These are phyloP conservation scores for Auricularia sp. DNA, from an alignment of 768 basidiomycete genomes.

Conservation along the genomic window DNA sequence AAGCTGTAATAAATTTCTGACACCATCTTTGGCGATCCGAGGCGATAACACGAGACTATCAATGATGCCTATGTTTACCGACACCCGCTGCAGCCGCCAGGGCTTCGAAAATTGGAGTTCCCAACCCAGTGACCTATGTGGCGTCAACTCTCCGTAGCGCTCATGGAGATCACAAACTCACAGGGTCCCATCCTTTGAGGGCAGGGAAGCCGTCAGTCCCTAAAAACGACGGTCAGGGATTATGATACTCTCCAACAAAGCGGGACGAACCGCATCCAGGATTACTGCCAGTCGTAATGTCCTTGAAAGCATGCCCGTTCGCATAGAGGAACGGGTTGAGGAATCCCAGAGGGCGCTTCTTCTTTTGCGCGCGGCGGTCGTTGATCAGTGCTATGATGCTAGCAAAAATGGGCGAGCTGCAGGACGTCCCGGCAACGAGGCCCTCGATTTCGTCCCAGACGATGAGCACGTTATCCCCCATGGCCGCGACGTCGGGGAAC, in stretches of 20 bases:
- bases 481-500: slow-evolving; percentile 14
- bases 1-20: too few relatives aligned
- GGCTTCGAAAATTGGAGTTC: slow-evolving; percentile 49
- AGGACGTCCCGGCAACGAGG: slow-evolving; percentile 9
- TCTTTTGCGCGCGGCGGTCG: slow-evolving; percentile 12
- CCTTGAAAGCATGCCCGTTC: slow-evolving; percentile 23
- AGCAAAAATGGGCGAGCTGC: slow-evolving; percentile 19
- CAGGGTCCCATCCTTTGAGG: slow-evolving; percentile 42
- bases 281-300: slow-evolving; percentile 50
- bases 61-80: background rate
- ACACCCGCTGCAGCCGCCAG: slow-evolving; percentile 31
- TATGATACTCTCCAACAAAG: slow-evolving; percentile 13
- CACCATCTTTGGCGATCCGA: too few relatives aligned
- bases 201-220: slow-evolving; percentile 15
- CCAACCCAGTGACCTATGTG: slow-evolving; percentile 45
- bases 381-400: slow-evolving; percentile 22
- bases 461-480: slow-evolving; percentile 10
- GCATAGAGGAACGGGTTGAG: slow-evolving; percentile 25
- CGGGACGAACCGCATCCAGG: slow-evolving; percentile 52
- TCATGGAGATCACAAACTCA: slow-evolving; percentile 17
- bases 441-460: background rate
- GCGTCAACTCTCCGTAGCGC: background rate
- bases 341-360: slow-evolving; percentile 23
- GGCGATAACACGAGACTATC: background rate
- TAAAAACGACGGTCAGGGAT: too few relatives aligned